These are phyloP conservation scores for Fraxinus nigra DNA, from an alignment of 305 asterid species.

Conservation along the genomic window DNA sequence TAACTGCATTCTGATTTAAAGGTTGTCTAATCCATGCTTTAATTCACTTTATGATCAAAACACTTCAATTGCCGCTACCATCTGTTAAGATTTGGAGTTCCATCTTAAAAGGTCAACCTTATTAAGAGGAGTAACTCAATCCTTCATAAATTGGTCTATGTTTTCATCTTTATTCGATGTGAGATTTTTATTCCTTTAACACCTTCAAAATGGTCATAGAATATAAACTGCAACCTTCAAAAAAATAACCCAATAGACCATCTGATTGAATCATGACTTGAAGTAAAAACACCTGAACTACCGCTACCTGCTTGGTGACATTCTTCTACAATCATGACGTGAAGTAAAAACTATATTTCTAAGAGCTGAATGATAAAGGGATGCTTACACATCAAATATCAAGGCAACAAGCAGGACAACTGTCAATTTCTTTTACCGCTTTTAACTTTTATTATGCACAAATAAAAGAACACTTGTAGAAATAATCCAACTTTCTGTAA, in stretches of 20 bases:
- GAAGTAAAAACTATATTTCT: not conserved
- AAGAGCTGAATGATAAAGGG: not conserved
- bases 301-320: not conserved
- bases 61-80: no score
- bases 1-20: no score
- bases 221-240: not conserved
- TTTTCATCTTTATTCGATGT: no score
- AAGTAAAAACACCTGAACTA: not conserved
- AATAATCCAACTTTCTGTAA: not conserved
- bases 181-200: no score
- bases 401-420: not conserved
- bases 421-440: not conserved
- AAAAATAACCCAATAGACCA: not conserved
- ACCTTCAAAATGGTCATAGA: not conserved
- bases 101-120: no score
- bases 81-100: no score
- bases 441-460: not conserved
- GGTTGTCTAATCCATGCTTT: no score
- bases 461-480: not conserved
- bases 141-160: no score
- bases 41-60: not conserved
- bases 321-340: not conserved
- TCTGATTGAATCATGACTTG: not conserved
- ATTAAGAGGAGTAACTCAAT: no score
- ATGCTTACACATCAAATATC: not conserved